phyloP scores from a whole-genome alignment of 495 filamentous ascomycete species.

The Podospora fimiseda region DNA sequence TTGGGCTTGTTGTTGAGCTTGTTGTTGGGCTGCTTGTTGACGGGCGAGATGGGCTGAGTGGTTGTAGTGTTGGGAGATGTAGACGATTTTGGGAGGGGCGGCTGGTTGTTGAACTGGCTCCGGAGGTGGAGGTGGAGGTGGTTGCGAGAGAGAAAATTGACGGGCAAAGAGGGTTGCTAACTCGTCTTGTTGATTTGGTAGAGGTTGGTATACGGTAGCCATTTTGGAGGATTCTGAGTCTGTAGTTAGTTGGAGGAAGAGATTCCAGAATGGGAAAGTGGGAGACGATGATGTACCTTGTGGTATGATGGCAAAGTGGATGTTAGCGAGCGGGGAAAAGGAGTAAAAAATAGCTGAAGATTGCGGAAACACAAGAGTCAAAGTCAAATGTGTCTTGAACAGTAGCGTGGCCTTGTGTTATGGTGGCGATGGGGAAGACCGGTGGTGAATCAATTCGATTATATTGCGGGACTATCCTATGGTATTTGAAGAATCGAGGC shows the following conservation, averaged over 20 bases:
- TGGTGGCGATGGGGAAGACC: too few relatives aligned
- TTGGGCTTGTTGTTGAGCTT: conserved; percentile 18
- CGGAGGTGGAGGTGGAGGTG: conserved; percentile 20
- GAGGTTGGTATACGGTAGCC: conserved; percentile 31
- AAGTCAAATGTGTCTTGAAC: too few relatives aligned
- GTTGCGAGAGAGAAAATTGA: conserved; percentile 49
- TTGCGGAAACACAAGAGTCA: too few relatives aligned
- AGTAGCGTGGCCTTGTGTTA: too few relatives aligned
- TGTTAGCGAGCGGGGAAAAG: too few relatives aligned
- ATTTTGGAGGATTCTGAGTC: conserved; percentile 19
- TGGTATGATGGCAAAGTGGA: too few relatives aligned
- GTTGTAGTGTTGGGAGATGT: conserved; percentile 70
- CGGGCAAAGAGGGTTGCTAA: conserved; percentile 61
- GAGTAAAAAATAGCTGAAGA: too few relatives aligned
- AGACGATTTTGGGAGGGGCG: conserved; percentile 45
- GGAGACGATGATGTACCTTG: conserved; percentile 8
- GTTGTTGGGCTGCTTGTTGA: conserved; percentile 19
- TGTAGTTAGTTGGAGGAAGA: conserved; percentile 11
- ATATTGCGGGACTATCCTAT: too few relatives aligned
- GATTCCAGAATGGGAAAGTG: background rate
- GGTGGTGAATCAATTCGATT: too few relatives aligned
- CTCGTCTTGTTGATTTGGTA: conserved; percentile 54
- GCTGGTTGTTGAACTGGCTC: conserved; percentile 23
- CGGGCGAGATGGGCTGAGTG: conserved; percentile 56
- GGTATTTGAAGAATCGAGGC: too few relatives aligned